A percentile compares a stretch with the other conserved stretches of the same genome.
Conservation (phyloP, 2,329 filamentous ascomycete species). For the Fusarium pilosicola region DNA sequence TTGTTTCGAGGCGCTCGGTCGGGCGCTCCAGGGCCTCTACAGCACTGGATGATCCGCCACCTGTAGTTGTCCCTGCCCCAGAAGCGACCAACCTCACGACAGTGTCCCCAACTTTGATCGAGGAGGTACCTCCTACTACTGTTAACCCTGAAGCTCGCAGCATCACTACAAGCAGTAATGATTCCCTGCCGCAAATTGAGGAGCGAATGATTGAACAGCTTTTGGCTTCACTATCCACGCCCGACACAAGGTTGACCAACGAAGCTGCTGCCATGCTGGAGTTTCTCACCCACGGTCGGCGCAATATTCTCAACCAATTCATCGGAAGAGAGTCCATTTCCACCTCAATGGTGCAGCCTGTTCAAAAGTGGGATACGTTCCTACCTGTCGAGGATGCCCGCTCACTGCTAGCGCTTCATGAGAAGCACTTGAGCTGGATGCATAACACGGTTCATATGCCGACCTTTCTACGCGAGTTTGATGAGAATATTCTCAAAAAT, state of each 20-base stretch:
- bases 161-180: too few relatives aligned
- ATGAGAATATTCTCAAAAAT: background rate
- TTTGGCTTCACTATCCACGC: background rate
- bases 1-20: background rate
- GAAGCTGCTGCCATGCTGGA: background rate
- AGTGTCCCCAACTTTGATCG: too few relatives aligned
- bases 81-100: background rate
- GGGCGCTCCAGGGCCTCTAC: background rate
- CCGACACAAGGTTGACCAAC: background rate
- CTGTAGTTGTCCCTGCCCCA: background rate
- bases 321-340: background rate
- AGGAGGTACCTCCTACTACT: accelerated
- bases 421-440: background rate
- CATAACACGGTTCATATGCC: background rate
- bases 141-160: background rate
- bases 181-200: background rate
- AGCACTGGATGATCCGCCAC: background rate
- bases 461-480: background rate
- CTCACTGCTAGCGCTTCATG: background rate
- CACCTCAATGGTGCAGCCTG: accelerated
- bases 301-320: background rate
- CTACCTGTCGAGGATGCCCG: background rate
- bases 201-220: background rate
- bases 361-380: background rate
- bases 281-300: background rate